These are phyloP conservation scores for Cordia subcordata DNA, from an alignment of 257 asterid species.

Conservation along the genomic window DNA sequence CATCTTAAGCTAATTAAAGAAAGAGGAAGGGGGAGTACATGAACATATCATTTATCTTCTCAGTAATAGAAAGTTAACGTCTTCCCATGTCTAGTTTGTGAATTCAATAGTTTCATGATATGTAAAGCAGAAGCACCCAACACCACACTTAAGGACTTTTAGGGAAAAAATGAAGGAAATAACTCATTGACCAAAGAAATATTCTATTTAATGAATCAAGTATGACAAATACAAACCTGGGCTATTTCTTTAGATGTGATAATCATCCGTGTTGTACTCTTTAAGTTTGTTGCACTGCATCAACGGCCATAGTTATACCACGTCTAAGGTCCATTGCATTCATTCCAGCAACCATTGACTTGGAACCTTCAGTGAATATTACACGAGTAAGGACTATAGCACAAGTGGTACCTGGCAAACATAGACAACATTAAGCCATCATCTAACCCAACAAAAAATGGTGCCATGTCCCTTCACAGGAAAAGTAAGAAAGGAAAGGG, in stretches of 20 bases:
- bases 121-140: too few relatives aligned
- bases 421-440: not conserved
- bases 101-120: too few relatives aligned
- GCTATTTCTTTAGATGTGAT: slow-evolving; percentile 59
- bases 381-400: slow-evolving; percentile 53
- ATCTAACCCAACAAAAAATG: not conserved
- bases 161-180: too few relatives aligned
- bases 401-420: slow-evolving; percentile 50
- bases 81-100: too few relatives aligned
- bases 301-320: slow-evolving; percentile 58
- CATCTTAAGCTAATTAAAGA: not conserved
- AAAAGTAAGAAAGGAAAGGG: not conserved
- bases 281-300: slow-evolving; percentile 45
- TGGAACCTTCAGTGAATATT: slow-evolving; percentile 53
- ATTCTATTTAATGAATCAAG: not conserved
- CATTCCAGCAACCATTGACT: slow-evolving; percentile 70
- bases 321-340: slow-evolving; percentile 64
- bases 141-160: too few relatives aligned
- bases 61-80: too few relatives aligned
- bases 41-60: not conserved
- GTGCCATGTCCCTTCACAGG: not conserved
- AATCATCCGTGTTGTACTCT: slow-evolving; percentile 53
- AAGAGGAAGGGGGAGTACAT: too few relatives aligned
- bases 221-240: slow-evolving; percentile 27
- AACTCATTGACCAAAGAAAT: too few relatives aligned